Evolutionary conservation across 2,329 filamentous ascomycete species (phyloP), one percentile per base, ranked within the genome.

Genomic region (Claviceps pazoutovae): DNA sequence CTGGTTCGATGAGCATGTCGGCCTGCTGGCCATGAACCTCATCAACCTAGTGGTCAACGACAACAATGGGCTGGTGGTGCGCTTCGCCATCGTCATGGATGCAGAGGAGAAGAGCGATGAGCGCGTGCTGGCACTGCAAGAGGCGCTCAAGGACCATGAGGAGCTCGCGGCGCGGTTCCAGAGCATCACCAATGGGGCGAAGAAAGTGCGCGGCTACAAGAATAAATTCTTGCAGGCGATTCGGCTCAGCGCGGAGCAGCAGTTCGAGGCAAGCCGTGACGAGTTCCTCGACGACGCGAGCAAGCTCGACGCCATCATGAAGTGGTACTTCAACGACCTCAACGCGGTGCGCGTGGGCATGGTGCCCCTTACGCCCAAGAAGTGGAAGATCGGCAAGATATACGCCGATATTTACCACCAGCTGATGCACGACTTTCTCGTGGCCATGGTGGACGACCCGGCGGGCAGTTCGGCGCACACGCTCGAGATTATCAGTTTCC

Each of bases 271-370:
- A 54, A 78, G 82, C 42, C 80, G 82, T 53, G 79, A 85, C 51
- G 78, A 82, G 46, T 97, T 98, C 66, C 70, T 91, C 50, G 85
- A 84, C 39, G 88, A 97, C 62, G 87, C 93, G 0, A 78, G 83
- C 48, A 82, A 80, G 60, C 74, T 98, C 46, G 87, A 94, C 57
- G 95, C 95, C 72, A 82, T 80, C 57, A 80, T 95, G 69, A 86
- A 86, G 62, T 98, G 93, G 93, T 98, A 83, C 69, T 98, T 97
- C 72, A 96, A 97, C 70, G 91, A 98, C 66, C 78, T 98, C 39
- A 95, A 94, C 67, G 89, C 88, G 3, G 91, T 96, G 63, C 89
- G 91, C 67, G 78, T 94, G 56, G 91, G 93, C 62, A 95, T 98
- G 87, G 80, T 86, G 54, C 80, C 81, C 30, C 75, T 98, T 50